A percentile compares a stretch with the other conserved stretches of the same genome.
Conservation (phyloP, 768 basidiomycete species). For the Pulveroboletus frians region DNA sequence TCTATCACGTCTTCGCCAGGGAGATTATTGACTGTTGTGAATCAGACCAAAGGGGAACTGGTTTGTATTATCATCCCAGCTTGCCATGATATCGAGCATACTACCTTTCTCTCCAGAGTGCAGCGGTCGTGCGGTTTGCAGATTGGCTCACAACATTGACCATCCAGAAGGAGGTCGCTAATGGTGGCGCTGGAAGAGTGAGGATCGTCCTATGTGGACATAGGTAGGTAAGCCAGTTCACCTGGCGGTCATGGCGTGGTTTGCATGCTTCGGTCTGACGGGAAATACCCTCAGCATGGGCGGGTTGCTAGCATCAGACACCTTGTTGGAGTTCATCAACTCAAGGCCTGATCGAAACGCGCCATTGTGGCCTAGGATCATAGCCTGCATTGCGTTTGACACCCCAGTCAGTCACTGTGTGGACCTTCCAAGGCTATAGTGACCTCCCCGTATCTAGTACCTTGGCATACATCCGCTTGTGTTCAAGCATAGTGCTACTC, state of each 20-base stretch:
- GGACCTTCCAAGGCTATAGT: not conserved
- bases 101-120: constrained; percentile 43
- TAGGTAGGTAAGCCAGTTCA: constrained; percentile 58
- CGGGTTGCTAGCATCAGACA: constrained; percentile 82
- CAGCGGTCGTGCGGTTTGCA: constrained; percentile 79
- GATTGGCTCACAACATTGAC: constrained; percentile 91
- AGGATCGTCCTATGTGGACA: constrained; percentile 88
- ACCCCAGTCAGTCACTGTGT: constrained; percentile 61
- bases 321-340: constrained; percentile 64
- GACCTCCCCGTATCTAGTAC: constrained; percentile 46
- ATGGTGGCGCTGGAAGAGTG: constrained; percentile 66
- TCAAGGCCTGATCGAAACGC: constrained; percentile 58
- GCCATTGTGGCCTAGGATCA: constrained; percentile 83
- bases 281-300: constrained; percentile 67
- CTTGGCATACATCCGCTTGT: constrained; percentile 81
- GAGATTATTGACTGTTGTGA: constrained; percentile 9
- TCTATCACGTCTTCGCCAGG: constrained; percentile 3
- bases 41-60: constrained; percentile 84
- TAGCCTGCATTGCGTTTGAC: constrained; percentile 83
- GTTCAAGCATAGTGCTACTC: constrained; percentile 78
- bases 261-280: not conserved
- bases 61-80: constrained; percentile 40
- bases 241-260: not conserved
- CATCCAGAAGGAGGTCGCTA: constrained; percentile 79
- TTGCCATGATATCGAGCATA: not conserved